Evolutionary conservation across 495 filamentous ascomycete genomes (phyloP).

Genomic region (Penicillium atrosanguineum): DNA sequence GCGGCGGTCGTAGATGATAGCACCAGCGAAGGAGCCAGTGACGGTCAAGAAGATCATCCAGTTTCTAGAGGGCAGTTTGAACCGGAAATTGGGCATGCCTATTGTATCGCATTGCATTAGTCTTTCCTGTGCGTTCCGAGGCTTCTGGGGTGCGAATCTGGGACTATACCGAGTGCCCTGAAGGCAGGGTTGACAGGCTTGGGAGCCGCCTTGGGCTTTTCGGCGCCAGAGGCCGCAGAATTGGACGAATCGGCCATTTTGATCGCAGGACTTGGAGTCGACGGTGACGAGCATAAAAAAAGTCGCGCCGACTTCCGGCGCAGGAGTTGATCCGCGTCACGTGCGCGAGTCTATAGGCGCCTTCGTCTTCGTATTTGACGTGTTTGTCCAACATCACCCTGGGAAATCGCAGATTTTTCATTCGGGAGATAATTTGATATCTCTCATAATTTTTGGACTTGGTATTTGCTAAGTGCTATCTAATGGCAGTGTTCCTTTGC

Average conservation of each 20-base stretch:
- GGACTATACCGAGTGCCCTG: conserved; percentile 65
- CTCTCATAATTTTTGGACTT: not conserved
- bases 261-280: not conserved
- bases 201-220: conserved; percentile 39
- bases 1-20: conserved; percentile 83
- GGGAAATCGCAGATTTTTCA: not conserved
- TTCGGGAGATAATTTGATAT: not conserved
- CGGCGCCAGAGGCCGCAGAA: conserved; percentile 28
- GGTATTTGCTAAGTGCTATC: not conserved
- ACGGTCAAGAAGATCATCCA: conserved; percentile 93
- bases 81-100: conserved; percentile 73
- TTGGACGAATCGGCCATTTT: conserved; percentile 39
- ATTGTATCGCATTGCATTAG: conserved; percentile 10
- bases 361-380: not conserved
- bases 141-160: conserved; percentile 2
- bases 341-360: conserved; percentile 4
- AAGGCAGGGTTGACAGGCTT: conserved; percentile 63
- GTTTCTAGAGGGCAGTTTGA: conserved; percentile 90
- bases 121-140: not conserved
- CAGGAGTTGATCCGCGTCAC: conserved; percentile 19
- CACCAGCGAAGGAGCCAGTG: conserved; percentile 70
- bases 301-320: conserved; percentile 12
- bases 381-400: not conserved
- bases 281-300: conserved; percentile 15
- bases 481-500: not conserved